Conservation (phyloP, 352 stramenopile species). For the Saprolegnia diclina region DNA sequence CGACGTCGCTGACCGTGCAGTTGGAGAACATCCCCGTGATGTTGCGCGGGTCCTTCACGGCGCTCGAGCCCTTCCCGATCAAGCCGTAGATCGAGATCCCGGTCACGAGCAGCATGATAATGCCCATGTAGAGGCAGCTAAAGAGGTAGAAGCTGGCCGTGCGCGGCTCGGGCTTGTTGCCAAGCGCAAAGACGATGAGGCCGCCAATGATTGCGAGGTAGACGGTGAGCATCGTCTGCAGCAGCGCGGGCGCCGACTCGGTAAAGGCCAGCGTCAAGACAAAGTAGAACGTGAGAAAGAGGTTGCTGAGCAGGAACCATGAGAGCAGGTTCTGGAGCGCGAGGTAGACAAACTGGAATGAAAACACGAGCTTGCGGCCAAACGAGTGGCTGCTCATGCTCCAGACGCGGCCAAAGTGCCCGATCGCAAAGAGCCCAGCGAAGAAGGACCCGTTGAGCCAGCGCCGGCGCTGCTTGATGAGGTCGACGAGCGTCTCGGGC, state of each 20-base stretch:
- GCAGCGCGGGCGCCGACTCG: conserved; percentile 30
- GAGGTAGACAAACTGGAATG: conserved; percentile 42
- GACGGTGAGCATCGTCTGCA: conserved; percentile 36
- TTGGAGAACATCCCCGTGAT: background rate
- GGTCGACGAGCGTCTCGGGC: conserved; percentile 42
- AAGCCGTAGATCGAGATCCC: conserved; percentile 43
- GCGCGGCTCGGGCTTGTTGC: conserved; percentile 41
- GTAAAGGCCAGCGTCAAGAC: conserved; percentile 39
- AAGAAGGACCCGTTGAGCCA: conserved; percentile 68
- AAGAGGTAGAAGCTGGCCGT: conserved; percentile 46
- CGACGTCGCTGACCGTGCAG: conserved; percentile 19
- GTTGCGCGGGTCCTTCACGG: conserved; percentile 8
- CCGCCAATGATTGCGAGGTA: conserved; percentile 39
- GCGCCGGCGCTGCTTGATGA: conserved; percentile 55
- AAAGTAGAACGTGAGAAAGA: conserved; percentile 51
- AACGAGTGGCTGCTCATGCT: conserved; percentile 38
- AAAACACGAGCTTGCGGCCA: conserved; percentile 38
- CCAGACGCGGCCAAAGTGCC: conserved; percentile 50
- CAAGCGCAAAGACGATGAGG: conserved; percentile 41
- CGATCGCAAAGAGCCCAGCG: conserved; percentile 48
- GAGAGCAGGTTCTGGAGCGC: conserved; percentile 37
- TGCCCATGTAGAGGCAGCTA: conserved; percentile 38
- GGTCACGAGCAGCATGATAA: conserved; percentile 45
- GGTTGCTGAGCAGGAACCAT: conserved; percentile 45
- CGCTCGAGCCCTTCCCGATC: conserved; percentile 26